A percentile compares a stretch with the other conserved stretches of the same genome.
phyloP scores from a whole-genome alignment of 768 basidiomycete species.

The Hysterangium stoloniferum region DNA sequence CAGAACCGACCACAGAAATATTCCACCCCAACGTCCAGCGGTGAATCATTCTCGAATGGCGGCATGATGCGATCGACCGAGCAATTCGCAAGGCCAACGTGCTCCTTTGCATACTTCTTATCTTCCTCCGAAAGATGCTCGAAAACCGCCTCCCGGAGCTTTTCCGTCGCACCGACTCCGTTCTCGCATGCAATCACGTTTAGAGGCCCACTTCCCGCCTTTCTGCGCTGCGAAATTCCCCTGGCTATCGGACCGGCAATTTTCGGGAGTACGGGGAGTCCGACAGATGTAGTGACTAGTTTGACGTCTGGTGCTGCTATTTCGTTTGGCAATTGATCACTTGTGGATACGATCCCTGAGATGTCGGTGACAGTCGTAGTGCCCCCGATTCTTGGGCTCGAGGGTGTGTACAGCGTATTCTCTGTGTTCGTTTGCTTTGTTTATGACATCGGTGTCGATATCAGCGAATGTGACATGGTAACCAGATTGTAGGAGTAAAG shows the following conservation, averaged over 20 bases:
- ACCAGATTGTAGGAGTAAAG: constrained; percentile 28
- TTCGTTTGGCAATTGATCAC: constrained; percentile 12
- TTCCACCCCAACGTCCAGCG: constrained; percentile 34
- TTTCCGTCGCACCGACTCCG: constrained; percentile 28
- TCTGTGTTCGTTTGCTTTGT: constrained; percentile 24
- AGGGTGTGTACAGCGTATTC: constrained; percentile 29
- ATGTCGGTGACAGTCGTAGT: constrained; percentile 9
- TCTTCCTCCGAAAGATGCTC: constrained; percentile 25
- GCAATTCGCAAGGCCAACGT: constrained; percentile 35
- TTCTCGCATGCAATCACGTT: constrained; percentile 37
- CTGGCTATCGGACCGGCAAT: constrained; percentile 28
- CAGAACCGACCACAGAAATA: constrained; percentile 28
- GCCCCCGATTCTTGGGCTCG: constrained; percentile 12
- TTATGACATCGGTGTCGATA: constrained; percentile 25
- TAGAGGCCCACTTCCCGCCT: constrained; percentile 17
- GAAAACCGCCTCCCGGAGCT: constrained; percentile 24
- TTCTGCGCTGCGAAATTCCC: constrained; percentile 25
- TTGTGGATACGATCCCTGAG: constrained; percentile 17
- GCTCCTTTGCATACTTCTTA: constrained; percentile 19
- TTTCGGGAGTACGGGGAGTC: constrained; percentile 26
- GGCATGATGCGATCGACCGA: constrained; percentile 34
- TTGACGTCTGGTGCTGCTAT: constrained; percentile 20
- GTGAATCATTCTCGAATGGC: constrained; percentile 14
- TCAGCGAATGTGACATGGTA: constrained; percentile 33
- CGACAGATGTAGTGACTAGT: constrained; percentile 32